Evolutionary conservation across 2,329 filamentous ascomycete species (phyloP).

Genomic region (Aspergillus fumigatus): DNA sequence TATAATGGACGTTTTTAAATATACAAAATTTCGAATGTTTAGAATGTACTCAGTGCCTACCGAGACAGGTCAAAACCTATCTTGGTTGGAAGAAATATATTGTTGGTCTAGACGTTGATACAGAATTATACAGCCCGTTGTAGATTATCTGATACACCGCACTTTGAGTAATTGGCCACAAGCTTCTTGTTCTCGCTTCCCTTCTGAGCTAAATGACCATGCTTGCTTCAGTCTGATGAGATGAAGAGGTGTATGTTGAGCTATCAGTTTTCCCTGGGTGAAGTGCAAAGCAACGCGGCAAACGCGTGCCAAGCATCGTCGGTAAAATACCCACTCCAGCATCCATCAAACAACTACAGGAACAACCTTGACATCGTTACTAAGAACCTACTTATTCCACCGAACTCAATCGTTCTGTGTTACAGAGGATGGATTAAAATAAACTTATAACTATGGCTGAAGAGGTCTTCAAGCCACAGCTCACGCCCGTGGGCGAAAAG

Average conservation of each 20-base stretch:
- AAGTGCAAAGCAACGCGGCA: neutral
- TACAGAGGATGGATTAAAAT: conserved; percentile 23
- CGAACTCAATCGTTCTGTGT: neutral
- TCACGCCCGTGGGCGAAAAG: conserved; percentile 39
- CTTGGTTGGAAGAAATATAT: neutral
- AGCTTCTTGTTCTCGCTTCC: neutral
- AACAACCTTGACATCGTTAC: conserved; percentile 1
- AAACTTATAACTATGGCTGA: conserved; percentile 17
- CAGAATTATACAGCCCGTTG: neutral
- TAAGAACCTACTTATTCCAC: neutral
- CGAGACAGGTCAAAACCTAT: too few species aligned
- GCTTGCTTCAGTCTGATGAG: neutral
- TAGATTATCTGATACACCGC: neutral
- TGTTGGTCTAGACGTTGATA: neutral
- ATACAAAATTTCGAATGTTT: neutral
- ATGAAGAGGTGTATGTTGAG: neutral
- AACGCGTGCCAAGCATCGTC: conserved; percentile 15
- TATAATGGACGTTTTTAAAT: too few species aligned
- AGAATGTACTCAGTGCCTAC: neutral
- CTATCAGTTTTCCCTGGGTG: neutral
- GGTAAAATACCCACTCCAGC: conserved; percentile 6
- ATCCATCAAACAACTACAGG: conserved; percentile 5
- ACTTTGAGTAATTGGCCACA: neutral
- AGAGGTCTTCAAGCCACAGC: conserved; percentile 25
- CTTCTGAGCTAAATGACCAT: neutral